Evolutionary conservation across 2,329 filamentous ascomycete species (phyloP), one percentile per base, ranked within the genome.

Genomic region (Cladosporium colombiae): DNA sequence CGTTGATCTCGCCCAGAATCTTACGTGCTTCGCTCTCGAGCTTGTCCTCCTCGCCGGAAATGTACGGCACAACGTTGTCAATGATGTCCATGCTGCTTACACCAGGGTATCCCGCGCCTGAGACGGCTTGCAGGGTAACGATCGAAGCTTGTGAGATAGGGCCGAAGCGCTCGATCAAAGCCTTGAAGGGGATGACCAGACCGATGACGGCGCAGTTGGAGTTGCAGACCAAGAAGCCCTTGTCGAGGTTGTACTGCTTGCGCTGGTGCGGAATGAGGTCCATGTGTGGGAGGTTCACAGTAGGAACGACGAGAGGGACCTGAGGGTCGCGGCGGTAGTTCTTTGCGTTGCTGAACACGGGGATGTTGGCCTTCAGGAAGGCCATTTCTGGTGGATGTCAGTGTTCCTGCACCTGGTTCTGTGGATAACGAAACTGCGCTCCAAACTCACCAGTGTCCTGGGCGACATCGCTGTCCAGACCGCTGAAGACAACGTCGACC

Each of bases 151-250:
- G 81, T 70, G 86, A 84, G 33, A 89, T 83, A n/a, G 89, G 88
- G 53, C 94, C 95, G 74, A 98, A 97, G 73, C 87, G 88, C 62
- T 89, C 87, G 78, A 96, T 91, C 40, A 98, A 87, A 18, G 94
- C 94, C 13, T 93, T 93, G 75, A 97, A 94, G 27, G 95, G 95
- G 69, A 97, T 96, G 68, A 97, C 94, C 66, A 98, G 88, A 57
- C 94, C 94, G 74, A 98, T 97, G 75, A 97, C 94, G 65, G 94
- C 94, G 81, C 95, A 99, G 82, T 98, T 98, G 70, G 92, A 96
- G 83, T 98, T 98, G 86, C 94, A 98, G 67, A 97, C 92, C 44
- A 98, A 82, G 82, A 98, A 97, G 27, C 95, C 95, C 80, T 91
- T 93, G 68, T 90, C 83, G 53, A 97, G 84, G 31, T 83, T 82